phyloP scores from a whole-genome alignment of 306 rosid species.

The Glycine soja region DNA sequence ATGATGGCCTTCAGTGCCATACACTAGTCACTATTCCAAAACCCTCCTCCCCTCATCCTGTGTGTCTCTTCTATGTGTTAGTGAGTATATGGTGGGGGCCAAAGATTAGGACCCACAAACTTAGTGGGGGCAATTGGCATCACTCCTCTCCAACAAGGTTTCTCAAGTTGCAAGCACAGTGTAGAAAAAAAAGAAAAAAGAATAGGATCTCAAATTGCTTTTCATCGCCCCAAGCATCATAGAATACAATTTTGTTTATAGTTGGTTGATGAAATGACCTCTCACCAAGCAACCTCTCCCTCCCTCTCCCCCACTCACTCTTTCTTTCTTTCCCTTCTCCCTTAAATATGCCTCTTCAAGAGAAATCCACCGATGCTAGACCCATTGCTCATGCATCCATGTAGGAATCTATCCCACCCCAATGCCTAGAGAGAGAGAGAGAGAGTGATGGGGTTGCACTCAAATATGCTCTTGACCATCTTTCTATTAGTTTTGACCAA shows the following conservation, averaged over 20 bases:
- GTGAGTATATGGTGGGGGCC: slow-evolving; percentile 47
- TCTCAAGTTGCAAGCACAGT: slow-evolving; percentile 59
- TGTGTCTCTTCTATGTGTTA: slow-evolving; percentile 34
- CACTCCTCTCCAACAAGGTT: slow-evolving; percentile 65
- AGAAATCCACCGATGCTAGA: not conserved
- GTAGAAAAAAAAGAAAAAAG: slow-evolving; percentile 42
- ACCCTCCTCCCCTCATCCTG: not conserved
- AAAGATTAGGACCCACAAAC: slow-evolving; percentile 52
- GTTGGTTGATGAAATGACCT: slow-evolving; percentile 76
- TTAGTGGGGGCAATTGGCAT: slow-evolving; percentile 72
- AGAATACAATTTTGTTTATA: slow-evolving; percentile 60
- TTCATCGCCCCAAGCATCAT: slow-evolving; percentile 62
- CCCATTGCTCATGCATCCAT: slow-evolving; percentile 41
- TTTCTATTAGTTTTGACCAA: slow-evolving; percentile 64
- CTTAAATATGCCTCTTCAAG: slow-evolving; percentile 12
- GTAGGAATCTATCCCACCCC: slow-evolving; percentile 44
- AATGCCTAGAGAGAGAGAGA: slow-evolving; percentile 25
- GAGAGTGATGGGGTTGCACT: slow-evolving; percentile 62
- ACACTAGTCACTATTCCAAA: slow-evolving; percentile 46
- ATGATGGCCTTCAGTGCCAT: slow-evolving; percentile 59
- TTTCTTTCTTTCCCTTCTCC: not conserved
- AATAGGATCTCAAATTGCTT: slow-evolving; percentile 61
- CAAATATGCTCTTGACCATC: slow-evolving; percentile 71
- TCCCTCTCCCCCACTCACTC: slow-evolving; percentile 22
- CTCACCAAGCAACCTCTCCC: slow-evolving; percentile 64